Evolutionary conservation across 495 filamentous ascomycete genomes (phyloP).

Genomic region (Aspergillus incahuasiensis): DNA sequence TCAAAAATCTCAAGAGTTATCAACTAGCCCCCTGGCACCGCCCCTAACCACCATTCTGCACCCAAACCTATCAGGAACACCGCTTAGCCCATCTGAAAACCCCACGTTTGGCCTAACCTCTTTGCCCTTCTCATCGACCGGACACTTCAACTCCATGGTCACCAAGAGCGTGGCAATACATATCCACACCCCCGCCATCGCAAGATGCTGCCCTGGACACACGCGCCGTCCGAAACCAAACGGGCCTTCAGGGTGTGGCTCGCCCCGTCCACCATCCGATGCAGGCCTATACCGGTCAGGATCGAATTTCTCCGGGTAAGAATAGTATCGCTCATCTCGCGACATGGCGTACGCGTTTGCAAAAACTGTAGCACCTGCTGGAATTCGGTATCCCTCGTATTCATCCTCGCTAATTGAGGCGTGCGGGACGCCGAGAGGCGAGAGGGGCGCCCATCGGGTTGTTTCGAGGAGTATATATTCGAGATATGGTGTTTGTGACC

Average conservation of each 20-base stretch:
- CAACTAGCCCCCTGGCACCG: no score
- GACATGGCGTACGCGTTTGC: constrained; percentile 44
- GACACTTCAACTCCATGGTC: constrained; percentile 15
- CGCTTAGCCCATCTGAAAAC: constrained; percentile 19
- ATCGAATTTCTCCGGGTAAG: constrained; percentile 32
- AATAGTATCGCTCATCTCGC: constrained; percentile 34
- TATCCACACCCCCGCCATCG: constrained; percentile 19
- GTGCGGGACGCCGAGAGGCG: constrained; percentile 48
- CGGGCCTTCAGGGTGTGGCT: constrained; percentile 44
- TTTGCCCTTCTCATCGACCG: constrained; percentile 16
- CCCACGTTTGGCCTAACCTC: constrained; percentile 6
- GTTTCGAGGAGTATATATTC: constrained; percentile 30
- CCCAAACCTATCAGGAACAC: constrained; percentile 18
- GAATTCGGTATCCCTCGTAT: constrained; percentile 46
- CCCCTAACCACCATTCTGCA: constrained; percentile 10
- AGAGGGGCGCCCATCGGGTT: constrained; percentile 33
- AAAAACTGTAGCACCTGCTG: constrained; percentile 37
- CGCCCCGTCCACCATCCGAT: constrained; percentile 42
- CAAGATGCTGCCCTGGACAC: constrained; percentile 20
- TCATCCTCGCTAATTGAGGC: constrained; percentile 45
- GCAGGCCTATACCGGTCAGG: constrained; percentile 42
- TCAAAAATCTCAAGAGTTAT: no score
- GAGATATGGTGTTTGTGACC: constrained; percentile 26
- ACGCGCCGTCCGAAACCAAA: constrained; percentile 48
- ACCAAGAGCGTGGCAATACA: constrained; percentile 16